Conservation (phyloP, 2,329 filamentous ascomycete species). For the Orbilia brochopaga region DNA sequence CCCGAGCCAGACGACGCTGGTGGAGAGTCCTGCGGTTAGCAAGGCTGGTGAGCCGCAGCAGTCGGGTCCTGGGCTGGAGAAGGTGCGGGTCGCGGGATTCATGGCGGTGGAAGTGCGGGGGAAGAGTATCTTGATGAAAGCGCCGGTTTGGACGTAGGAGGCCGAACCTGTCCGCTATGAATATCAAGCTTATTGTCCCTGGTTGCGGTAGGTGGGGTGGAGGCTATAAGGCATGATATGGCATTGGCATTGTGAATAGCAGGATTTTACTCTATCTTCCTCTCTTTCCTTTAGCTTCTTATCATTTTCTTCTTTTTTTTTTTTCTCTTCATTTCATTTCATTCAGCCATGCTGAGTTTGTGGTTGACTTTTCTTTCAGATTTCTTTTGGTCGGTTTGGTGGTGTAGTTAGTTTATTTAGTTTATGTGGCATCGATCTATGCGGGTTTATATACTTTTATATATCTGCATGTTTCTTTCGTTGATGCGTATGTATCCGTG, state of each 20-base stretch:
- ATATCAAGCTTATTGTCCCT: neutral
- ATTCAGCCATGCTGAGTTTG: too few relatives aligned
- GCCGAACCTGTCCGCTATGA: neutral
- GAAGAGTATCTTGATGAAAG: slow-evolving; percentile 75
- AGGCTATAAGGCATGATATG: neutral
- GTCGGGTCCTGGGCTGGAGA: slow-evolving; percentile 56
- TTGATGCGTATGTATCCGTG: neutral
- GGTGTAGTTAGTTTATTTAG: too few relatives aligned
- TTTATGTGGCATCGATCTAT: slow-evolving; percentile 8
- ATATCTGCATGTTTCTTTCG: slow-evolving; percentile 3
- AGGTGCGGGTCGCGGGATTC: slow-evolving; percentile 77
- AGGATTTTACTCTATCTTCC: neutral
- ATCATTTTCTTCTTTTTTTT: neutral
- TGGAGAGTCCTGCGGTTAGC: slow-evolving; percentile 45
- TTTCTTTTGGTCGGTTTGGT: too few relatives aligned
- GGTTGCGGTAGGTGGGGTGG: neutral
- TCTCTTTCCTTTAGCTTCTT: neutral
- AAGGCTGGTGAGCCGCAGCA: slow-evolving; percentile 60
- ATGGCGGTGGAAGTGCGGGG: slow-evolving; percentile 76
- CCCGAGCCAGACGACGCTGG: slow-evolving; percentile 52
- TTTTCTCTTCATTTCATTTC: too few relatives aligned
- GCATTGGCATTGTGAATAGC: neutral
- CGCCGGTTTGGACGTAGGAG: slow-evolving; percentile 68
- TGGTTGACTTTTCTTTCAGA: too few relatives aligned
- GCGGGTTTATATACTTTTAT: neutral